Percentiles rank a stretch among this genome's conserved stretches.
Conservation (phyloP, 1,284 basidiomycete genomes). For the Moniliophthora roreri region DNA sequence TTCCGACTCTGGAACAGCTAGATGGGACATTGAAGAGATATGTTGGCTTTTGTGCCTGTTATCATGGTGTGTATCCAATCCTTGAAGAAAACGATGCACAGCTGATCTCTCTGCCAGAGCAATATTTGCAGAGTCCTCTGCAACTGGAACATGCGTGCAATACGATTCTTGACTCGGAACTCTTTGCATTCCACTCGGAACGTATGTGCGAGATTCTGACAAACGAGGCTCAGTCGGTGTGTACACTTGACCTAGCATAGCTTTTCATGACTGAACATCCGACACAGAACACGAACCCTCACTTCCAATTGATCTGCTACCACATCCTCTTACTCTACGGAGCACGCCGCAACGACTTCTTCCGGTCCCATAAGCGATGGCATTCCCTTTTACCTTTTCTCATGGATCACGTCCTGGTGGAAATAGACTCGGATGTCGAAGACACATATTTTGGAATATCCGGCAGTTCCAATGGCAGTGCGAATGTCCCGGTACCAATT, state of each 20-base stretch:
- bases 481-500: slow-evolving; percentile 62
- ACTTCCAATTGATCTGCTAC: slow-evolving; percentile 80
- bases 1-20: slow-evolving; percentile 67
- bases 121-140: slow-evolving; percentile 77
- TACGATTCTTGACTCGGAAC: slow-evolving; percentile 75
- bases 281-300: slow-evolving; percentile 82
- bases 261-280: background rate
- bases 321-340: slow-evolving; percentile 79
- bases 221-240: slow-evolving; percentile 66
- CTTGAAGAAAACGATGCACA: background rate
- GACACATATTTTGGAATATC: slow-evolving; percentile 51
- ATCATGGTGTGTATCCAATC: slow-evolving; percentile 67
- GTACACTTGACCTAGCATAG: slow-evolving; percentile 24
- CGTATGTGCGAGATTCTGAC: slow-evolving; percentile 82
- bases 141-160: slow-evolving; percentile 81
- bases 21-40: slow-evolving; percentile 80
- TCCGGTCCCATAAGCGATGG: slow-evolving; percentile 82
- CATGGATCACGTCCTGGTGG: slow-evolving; percentile 75
- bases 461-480: slow-evolving; percentile 36
- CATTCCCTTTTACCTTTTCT: slow-evolving; percentile 76
- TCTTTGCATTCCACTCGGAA: slow-evolving; percentile 87
- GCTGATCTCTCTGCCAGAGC: slow-evolving; percentile 47
- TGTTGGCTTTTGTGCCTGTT: slow-evolving; percentile 75
- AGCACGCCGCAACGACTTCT: slow-evolving; percentile 63
- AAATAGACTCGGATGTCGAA: slow-evolving; percentile 67